Percentiles rank a stretch among this genome's conserved stretches.
phyloP scores from a whole-genome alignment of 495 filamentous ascomycete genomes.

The Talaromyces nanjingensis region DNA sequence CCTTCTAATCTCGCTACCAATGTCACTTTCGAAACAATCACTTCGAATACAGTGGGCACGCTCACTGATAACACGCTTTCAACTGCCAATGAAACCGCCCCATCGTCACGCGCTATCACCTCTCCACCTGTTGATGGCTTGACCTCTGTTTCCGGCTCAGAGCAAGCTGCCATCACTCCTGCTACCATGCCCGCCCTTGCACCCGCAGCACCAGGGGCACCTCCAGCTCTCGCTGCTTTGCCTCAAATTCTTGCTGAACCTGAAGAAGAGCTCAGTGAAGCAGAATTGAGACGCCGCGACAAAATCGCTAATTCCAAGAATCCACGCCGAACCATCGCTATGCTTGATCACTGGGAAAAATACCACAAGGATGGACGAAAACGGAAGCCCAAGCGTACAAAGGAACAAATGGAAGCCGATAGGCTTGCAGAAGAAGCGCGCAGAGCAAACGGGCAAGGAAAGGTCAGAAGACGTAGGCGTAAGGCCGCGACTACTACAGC shows the following conservation, averaged over 20 bases:
- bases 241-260: conserved; percentile 4
- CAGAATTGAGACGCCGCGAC: conserved; percentile 27
- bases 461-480: conserved; percentile 17
- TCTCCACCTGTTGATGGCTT: not conserved
- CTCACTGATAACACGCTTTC: not conserved
- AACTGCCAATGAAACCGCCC: not conserved
- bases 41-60: not conserved
- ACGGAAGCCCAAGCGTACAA: conserved; percentile 41
- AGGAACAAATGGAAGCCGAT: conserved; percentile 39
- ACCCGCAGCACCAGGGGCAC: conserved; percentile 9
- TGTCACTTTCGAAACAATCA: not conserved
- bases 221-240: conserved; percentile 8
- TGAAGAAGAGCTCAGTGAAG: conserved; percentile 22
- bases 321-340: conserved; percentile 40
- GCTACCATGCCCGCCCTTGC: conserved; percentile 5
- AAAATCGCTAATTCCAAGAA: conserved; percentile 43
- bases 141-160: not conserved
- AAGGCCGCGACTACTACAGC: conserved; percentile 7
- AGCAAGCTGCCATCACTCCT: not conserved
- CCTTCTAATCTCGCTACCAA: not conserved
- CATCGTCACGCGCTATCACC: not conserved
- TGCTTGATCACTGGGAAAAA: conserved; percentile 43
- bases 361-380: conserved; percentile 38
- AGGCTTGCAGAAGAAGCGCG: conserved; percentile 22
- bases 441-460: conserved; percentile 17